Percentiles rank a stretch among this genome's conserved stretches.
Evolutionary conservation across 169 alveolate species (phyloP).

Genomic region (Toxoplasma gondii): DNA sequence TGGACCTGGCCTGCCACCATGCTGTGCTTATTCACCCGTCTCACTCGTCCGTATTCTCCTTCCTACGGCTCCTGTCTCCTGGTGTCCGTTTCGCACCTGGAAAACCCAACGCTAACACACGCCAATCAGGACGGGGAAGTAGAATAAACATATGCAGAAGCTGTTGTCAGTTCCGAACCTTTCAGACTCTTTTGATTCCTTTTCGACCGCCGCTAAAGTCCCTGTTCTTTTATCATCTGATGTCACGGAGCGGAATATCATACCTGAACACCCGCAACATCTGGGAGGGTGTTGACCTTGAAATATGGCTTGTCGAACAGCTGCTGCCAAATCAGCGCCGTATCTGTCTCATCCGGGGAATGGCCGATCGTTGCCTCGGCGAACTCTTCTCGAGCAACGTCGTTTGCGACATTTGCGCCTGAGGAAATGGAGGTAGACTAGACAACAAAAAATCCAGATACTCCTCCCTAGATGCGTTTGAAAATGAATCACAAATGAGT

Average conservation of each 20-base stretch:
- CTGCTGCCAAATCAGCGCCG: conserved; percentile 72
- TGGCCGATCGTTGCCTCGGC: conserved; percentile 95
- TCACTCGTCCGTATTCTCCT: too few species aligned
- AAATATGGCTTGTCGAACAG: conserved; percentile 91
- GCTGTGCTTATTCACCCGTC: too few species aligned
- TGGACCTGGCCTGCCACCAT: too few species aligned
- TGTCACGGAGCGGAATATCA: neutral
- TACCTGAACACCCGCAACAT: conserved; percentile 91
- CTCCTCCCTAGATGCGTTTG: neutral
- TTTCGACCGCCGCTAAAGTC: too few species aligned
- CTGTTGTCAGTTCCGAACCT: too few species aligned
- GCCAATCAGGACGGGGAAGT: too few species aligned
- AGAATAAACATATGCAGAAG: too few species aligned
- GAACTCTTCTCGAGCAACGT: conserved; percentile 91
- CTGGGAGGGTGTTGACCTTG: conserved; percentile 88
- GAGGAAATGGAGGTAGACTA: conserved; percentile 65
- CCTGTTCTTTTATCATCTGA: too few species aligned
- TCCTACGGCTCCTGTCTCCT: too few species aligned
- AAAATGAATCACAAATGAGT: neutral
- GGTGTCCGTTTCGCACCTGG: too few species aligned
- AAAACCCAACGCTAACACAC: too few species aligned
- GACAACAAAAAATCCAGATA: conserved; percentile 15
- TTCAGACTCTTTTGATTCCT: too few species aligned
- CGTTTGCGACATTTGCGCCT: conserved; percentile 92
- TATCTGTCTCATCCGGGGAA: conserved; percentile 80